Percentiles rank a stretch among this genome's conserved stretches.
phyloP scores from a whole-genome alignment of 192 early-diverging fungal species.

The Gryganskiella cystojenkinii region DNA sequence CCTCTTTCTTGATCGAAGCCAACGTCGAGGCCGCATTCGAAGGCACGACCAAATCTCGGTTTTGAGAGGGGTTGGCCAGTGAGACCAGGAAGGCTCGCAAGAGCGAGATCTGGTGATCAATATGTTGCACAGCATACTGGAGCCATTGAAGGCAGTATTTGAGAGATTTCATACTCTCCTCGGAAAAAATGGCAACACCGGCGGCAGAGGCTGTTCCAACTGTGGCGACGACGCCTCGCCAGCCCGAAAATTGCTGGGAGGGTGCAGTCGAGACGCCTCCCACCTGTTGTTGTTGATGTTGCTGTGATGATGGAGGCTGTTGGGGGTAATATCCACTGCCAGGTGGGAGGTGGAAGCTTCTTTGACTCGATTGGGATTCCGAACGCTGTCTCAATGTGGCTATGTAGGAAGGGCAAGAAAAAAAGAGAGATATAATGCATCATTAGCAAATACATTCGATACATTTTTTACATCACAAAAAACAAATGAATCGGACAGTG shows the following conservation, averaged over 20 bases:
- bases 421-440: neutral
- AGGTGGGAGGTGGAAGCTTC: conserved; percentile 15
- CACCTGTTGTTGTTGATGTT: conserved; percentile 18
- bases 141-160: conserved; percentile 92
- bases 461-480: neutral
- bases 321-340: conserved; percentile 5
- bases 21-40: conserved; percentile 56
- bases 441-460: neutral
- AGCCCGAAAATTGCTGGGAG: conserved; percentile 54
- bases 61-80: conserved; percentile 42
- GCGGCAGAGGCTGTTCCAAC: conserved; percentile 70
- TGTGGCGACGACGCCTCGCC: conserved; percentile 72
- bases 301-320: conserved; percentile 21
- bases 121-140: conserved; percentile 82
- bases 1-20: conserved; percentile 77
- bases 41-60: conserved; percentile 25
- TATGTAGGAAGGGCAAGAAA: neutral
- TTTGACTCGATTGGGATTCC: conserved; percentile 28
- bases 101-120: conserved; percentile 72
- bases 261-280: conserved; percentile 4
- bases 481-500: neutral
- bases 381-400: conserved; percentile 36
- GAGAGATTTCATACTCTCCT: conserved; percentile 88
- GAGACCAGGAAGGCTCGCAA: conserved; percentile 68
- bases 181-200: conserved; percentile 83